Evolutionary conservation across 306 rosid species (phyloP), one percentile per base, ranked within the genome.

Genomic region (Prunus padus): DNA sequence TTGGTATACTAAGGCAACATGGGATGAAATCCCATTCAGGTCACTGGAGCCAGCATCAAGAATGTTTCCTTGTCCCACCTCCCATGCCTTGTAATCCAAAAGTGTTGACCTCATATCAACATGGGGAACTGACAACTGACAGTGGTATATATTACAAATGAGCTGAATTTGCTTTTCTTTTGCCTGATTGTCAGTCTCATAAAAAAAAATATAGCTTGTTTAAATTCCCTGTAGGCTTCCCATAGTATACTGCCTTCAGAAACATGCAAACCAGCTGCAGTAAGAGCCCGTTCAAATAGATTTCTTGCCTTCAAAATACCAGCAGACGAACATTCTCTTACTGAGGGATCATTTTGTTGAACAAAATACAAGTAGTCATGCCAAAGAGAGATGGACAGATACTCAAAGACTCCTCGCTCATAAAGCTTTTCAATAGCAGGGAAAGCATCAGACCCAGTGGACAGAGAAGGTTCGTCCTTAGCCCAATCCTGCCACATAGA

Each of bases 401-500:
- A 95, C 73, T 95, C 99, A 23, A 71, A 84, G 56, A 85, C 88
- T 28, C 86, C 97, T 20, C 88, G 87, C 80, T 90, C 91, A 44
- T 92, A 95, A 78, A 92, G 92, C 72, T 80, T 85, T 67, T 81
- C 81, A 68, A 95, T 75, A 31, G 80, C 72, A 59, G 85, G 50
- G 71, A 87, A 71, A 49, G 72, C 82, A 68, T 86, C 93, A 2
- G 83, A 71, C 30, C 87, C 88, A 4, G 87, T 47, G 74, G 28
- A 51, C 64, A 89, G 79, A 82, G 97, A 86, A 78, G 90, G 82
- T 67, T 95, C 92, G 46, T 95, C 98, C 69, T 86, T 85, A 40
- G 91, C 89, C 98, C 98, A 95, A 33, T 92, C 91, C 76, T 69
- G 96, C 98, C 98, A 95, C 92, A 89, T 82, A 15, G 86, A 42